Conservation (phyloP, 129 eudicot species). For the Ambrosia trifida region DNA sequence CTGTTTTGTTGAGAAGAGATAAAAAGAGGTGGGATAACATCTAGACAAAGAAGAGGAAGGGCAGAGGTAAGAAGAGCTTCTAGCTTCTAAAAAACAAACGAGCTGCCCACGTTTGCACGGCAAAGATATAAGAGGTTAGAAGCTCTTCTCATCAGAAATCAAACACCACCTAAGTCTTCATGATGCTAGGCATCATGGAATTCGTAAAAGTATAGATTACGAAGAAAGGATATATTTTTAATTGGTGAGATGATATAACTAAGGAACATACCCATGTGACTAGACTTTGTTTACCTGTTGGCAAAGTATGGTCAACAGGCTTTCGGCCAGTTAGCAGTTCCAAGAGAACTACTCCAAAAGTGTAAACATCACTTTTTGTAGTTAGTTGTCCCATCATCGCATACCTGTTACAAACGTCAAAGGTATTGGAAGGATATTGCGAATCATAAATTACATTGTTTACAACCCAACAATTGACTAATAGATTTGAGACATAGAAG, state of each 20-base stretch:
- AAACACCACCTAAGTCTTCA: constrained; percentile 84
- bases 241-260: too few relatives aligned
- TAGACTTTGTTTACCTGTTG: constrained; percentile 79
- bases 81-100: too few relatives aligned
- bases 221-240: not conserved
- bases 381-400: constrained; percentile 81
- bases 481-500: not conserved
- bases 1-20: too few relatives aligned
- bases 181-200: constrained; percentile 48
- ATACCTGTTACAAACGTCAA: constrained; percentile 42
- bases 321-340: constrained; percentile 78
- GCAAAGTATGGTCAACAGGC: constrained; percentile 81
- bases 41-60: too few relatives aligned
- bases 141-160: too few relatives aligned
- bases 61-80: too few relatives aligned
- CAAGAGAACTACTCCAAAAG: constrained; percentile 69
- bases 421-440: not conserved
- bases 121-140: too few relatives aligned
- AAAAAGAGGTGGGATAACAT: too few relatives aligned
- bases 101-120: too few relatives aligned
- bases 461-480: not conserved
- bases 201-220: not conserved
- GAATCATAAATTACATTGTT: not conserved
- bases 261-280: constrained; percentile 64
- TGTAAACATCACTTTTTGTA: constrained; percentile 78